phyloP scores from a whole-genome alignment of 1,284 basidiomycete genomes.

The Phenoliferia sp. region DNA sequence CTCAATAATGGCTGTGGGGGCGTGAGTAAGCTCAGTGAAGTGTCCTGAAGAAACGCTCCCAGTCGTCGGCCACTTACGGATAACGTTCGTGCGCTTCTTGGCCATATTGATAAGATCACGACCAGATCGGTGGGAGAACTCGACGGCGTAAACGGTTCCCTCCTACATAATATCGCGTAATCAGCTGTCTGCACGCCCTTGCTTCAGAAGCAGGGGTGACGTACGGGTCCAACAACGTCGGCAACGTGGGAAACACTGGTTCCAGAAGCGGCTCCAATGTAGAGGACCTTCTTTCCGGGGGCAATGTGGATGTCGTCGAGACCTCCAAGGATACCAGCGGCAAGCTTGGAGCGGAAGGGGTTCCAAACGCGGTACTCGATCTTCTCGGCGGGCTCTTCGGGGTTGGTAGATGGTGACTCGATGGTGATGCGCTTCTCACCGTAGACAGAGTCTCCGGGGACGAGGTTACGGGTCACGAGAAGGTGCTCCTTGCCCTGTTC shows the following conservation, averaged over 20 bases:
- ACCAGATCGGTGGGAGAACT: slow-evolving; percentile 94
- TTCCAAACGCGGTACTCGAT: slow-evolving; percentile 99
- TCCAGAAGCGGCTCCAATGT: slow-evolving; percentile 92
- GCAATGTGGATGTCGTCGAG: slow-evolving; percentile 90
- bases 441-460: slow-evolving; percentile 95
- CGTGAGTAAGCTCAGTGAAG: not conserved
- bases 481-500: slow-evolving; percentile 73
- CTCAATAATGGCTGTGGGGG: slow-evolving; percentile 76
- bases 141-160: slow-evolving; percentile 95
- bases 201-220: slow-evolving; percentile 38
- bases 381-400: slow-evolving; percentile 77
- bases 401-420: slow-evolving; percentile 54
- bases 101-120: slow-evolving; percentile 99
- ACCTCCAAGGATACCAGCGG: slow-evolving; percentile 93
- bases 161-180: slow-evolving; percentile 53
- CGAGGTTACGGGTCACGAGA: slow-evolving; percentile 95
- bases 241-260: slow-evolving; percentile 98
- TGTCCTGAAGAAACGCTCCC: not conserved
- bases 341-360: slow-evolving; percentile 95
- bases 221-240: slow-evolving; percentile 90
- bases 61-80: slow-evolving; percentile 60
- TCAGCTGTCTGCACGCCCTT: not conserved
- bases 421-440: slow-evolving; percentile 72
- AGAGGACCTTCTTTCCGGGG: slow-evolving; percentile 93
- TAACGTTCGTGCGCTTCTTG: slow-evolving; percentile 98